Evolutionary conservation across 441 rosid genomes (phyloP), one percentile per base, ranked within the genome.

Genomic region (Corymbia calophylla): DNA sequence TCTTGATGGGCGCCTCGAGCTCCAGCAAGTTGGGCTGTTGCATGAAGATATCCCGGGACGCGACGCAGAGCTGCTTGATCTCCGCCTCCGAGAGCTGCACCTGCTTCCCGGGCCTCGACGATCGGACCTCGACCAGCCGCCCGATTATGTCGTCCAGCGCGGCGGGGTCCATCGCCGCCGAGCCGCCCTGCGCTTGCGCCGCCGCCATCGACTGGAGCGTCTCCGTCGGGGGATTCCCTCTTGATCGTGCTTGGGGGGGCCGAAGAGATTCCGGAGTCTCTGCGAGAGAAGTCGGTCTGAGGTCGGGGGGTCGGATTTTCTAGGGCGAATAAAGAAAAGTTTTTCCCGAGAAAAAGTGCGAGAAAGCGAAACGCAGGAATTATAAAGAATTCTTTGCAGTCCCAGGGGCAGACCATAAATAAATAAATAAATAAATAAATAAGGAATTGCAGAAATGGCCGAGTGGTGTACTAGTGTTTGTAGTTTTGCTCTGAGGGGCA

Each of bases 1-100:
- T 96, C 94, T 97, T 97, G 93, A 97, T 97, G 88, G 99, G 99
- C 13, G 99, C 98, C 90, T 97, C 99, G 35, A 97, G 98, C 93
- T 97, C 99, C 47, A 97, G 98, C 94, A 97, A 91, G 93, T 95
- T 95, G 81, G 99, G 99, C 86, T 97, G 99, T 87, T 94, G 94
- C 85, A 94, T 91, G 86, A 96, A 96, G 88, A 96, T 96, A 18
- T 95, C 98, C 80, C 94, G 92, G 5, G 99, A 95, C 31, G 97
- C 94, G 56, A 91, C 92, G 55, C 98, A 95, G 29, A 97, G 97
- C 93, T 96, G 97, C 93, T 92, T 97, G 97, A 97, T 97, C 93
- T 97, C 99, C 55, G 91, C 87, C 94, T 97, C 99, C 1, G 98
- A 96, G 53, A 96, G 95, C 93, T 95, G 99, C 56, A 97, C 99